These are phyloP conservation scores for Clonostachys rosea DNA, from an alignment of 2,329 filamentous ascomycete genomes.

Conservation along the genomic window DNA sequence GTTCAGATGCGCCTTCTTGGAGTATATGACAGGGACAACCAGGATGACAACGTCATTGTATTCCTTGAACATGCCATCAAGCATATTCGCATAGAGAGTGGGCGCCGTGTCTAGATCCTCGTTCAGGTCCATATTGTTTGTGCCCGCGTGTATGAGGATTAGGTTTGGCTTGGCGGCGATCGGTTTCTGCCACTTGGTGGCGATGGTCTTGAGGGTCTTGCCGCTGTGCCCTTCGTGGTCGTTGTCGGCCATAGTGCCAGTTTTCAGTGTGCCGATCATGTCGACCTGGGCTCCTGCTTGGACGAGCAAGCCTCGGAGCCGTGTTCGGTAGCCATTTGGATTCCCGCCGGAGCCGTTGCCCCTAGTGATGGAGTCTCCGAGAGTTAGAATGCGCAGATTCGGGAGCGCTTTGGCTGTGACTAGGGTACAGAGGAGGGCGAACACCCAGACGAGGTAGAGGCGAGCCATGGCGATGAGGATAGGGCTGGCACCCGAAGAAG, in stretches of 20 bases:
- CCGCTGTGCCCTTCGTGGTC: constrained; percentile 9
- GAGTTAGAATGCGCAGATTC: constrained; percentile 3
- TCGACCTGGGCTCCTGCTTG: constrained; percentile 3
- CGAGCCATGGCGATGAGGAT: too few species aligned
- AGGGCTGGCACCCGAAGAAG: too few species aligned
- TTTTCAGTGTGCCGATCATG: constrained; percentile 6
- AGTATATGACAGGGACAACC: constrained; percentile 10
- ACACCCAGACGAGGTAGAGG: too few species aligned
- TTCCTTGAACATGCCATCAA: constrained; percentile 7
- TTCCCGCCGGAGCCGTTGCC: constrained; percentile 2
- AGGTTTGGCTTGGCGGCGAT: constrained; percentile 10
- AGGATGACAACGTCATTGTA: constrained; percentile 8
- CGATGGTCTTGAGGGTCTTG: constrained; percentile 4
- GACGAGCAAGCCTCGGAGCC: neutral
- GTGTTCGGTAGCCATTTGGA: constrained; percentile 3
- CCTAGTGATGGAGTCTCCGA: constrained; percentile 6
- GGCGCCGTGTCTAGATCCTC: constrained; percentile 5
- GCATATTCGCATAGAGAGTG: constrained; percentile 7
- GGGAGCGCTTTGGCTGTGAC: neutral
- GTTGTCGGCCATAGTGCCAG: constrained; percentile 6
- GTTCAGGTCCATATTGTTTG: constrained; percentile 11
- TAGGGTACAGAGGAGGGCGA: too few species aligned
- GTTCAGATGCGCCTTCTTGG: constrained; percentile 11
- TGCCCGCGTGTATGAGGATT: constrained; percentile 13
- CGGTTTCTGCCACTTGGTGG: constrained; percentile 1